Evolutionary conservation across 805 yeast species (phyloP), one percentile per base, ranked within the genome.

Genomic region (Kodamaea nitidulidarum): DNA sequence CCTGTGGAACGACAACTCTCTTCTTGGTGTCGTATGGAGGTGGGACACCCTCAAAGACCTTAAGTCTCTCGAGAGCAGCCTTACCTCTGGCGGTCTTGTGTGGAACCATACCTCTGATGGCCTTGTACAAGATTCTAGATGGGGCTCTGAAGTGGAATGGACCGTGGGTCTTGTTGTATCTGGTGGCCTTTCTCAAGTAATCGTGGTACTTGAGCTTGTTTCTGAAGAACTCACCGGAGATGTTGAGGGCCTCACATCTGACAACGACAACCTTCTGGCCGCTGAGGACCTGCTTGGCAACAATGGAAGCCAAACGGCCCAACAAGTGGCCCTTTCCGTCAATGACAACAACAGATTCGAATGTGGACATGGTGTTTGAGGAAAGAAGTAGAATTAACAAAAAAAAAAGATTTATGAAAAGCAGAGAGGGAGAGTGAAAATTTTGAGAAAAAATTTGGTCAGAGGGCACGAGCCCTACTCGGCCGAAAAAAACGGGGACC

Each of bases 141-240:
- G 99, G 99, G 52, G 99, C 99, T 78, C 98, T 93, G 96, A 93
- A 93, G 75, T 93, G 99, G 97, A 91, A 93, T 67, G 98, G 98
- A 80, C 98, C 99, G 73, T 88, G 84, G 66, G 80, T 84, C 80
- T 88, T 88, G 95, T 93, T 93, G 90, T 73, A 93, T 78, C 95
- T 85, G 70, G 98, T 90, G 64, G 95, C 86, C 84, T 93, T 93
- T 84, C 98, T 90, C 76, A 93, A 84, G 88, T 90, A 93, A 72
- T 95, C 99, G 76, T 90, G 97, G 93, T 88, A 93, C 86, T 93
- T 93, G 76, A 91, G 84, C 80, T 93, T 93, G 84, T 91, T 88
- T 81, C 98, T 90, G 96, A 93, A 93, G 74, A 93, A 90, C 79
- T 93, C 98, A 73, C 98, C 98, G 65, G 97, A 88, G 72, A 93